Base-by-base conservation (phyloP, 2,329 filamentous ascomycete species). In the Colletotrichum liaoningense region DNA sequence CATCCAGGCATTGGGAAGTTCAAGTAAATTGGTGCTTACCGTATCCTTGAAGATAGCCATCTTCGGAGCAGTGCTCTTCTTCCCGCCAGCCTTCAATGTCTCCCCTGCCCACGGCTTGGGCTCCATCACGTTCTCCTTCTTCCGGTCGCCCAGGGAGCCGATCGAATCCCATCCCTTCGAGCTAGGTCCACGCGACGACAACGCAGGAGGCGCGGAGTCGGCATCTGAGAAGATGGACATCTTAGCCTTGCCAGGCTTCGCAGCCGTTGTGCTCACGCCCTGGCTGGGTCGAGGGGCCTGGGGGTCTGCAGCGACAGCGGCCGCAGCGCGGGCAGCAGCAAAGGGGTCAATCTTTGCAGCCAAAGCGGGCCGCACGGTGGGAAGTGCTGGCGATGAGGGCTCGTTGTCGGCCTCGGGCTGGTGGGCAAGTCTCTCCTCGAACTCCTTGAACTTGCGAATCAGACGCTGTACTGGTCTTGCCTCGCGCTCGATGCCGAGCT, bases 1-100 rank as follows among this genome's bases (percentile, higher is more conserved):
- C 90, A 95, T 88, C 83, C 88, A 89, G 87, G 81, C 84, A 84
- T 81, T 83, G 81, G 81, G 77, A 79, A 77, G 76, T 77, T 75
- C 76, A 77, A 76, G 75, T 76, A 77, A 80, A 46, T 81, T 77
- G 78, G 76, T 78, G 75, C 95, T 93, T 93, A 99, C 97, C 93
- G 93, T 88, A 88, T 99, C 97, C 88, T 94, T 96, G 87, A 98
- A 99, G 58, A 99, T 90, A 80, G 93, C 87, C 92, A 99, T 93
- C 87, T 98, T 98, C 67, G 92, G 88, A 67, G 88, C 89, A 38
- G 88, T 91, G 56, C 87, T 90, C 85, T 94, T 94, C 86, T 94
- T 97, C 78, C 95, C 96, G 55, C 94, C 95, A 3, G 91, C 93
- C 83, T 96, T 94, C 77, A 99, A 84, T 54, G 94, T 98, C 86